Evolutionary conservation across 1,139 yeast genomes (phyloP).

Genomic region (Yamadazyma buinensis): DNA sequence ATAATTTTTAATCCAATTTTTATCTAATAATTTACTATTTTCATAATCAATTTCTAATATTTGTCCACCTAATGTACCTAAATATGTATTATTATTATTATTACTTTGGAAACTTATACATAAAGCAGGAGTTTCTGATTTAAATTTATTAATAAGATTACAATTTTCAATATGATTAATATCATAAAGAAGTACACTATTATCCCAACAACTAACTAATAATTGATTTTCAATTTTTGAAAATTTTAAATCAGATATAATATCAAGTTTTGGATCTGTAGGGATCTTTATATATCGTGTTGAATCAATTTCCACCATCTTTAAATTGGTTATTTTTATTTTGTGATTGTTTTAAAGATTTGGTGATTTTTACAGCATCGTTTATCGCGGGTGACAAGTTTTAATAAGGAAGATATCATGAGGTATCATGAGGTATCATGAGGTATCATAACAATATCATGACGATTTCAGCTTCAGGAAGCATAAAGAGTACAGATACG

Average conservation of each 20-base stretch:
- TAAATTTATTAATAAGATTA: conserved; percentile 11
- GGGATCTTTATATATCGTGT: conserved; percentile 8
- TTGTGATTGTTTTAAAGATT: neutral
- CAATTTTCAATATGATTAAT: conserved; percentile 12
- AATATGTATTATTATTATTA: conserved; percentile 18
- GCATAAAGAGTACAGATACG: too few species aligned
- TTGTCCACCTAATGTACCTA: conserved; percentile 41
- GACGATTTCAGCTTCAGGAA: too few species aligned
- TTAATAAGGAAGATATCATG: neutral
- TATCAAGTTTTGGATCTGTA: conserved; percentile 22
- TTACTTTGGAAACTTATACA: conserved; percentile 12
- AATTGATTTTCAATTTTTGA: conserved; percentile 25
- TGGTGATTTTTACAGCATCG: neutral
- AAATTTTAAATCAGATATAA: conserved; percentile 30
- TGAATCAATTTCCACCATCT: too few species aligned
- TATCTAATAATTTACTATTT: conserved; percentile 24
- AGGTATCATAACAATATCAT: too few species aligned
- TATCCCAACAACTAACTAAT: conserved; percentile 42
- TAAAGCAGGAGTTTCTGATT: conserved; percentile 18
- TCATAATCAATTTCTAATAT: conserved; percentile 42
- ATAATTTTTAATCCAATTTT: conserved; percentile 6
- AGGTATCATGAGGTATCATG: too few species aligned
- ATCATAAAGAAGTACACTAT: conserved; percentile 34
- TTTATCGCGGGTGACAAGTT: neutral
- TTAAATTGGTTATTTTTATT: neutral